Evolutionary conservation across 352 stramenopile species (phyloP), one percentile per base, ranked within the genome.

Genomic region (Globisporangium alternatum): DNA sequence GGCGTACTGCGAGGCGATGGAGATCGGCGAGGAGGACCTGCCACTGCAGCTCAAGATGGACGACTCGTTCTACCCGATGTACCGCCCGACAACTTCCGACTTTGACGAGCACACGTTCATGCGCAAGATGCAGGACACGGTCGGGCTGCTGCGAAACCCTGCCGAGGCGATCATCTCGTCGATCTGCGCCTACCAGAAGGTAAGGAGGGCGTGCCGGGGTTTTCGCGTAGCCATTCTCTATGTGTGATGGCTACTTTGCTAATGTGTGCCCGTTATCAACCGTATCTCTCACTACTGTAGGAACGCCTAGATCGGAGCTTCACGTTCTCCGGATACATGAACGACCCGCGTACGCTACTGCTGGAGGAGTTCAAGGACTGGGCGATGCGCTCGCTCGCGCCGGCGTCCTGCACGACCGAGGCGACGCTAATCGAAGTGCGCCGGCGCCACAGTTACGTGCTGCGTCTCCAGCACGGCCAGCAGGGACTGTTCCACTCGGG

Each of bases 21-120:
- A 95, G 48, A 72, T 87, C 31, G 87, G 78, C 62, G 83, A 92
- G 59, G 85, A 93, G 58, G 86, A 95, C 74, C 71, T 95, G 62
- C 86, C 86, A 31, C 81, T 81, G 54, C 81, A 88, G 62, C 81
- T 95, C 49, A 89, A 91, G 68, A 93, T 95, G 83, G 83, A 95
- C 69, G 86, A 95, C 59, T 79, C 74, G 62, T 95, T 90, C 60
- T 90, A 91, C 64, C 83, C 86, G 41, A 69, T 81, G 2, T 89
- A 91, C 67, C 82, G 83, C 59, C 86, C 86, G 19, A 85, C 80
- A 12, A 80, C 88, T 59, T 82, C 80, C 33, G 86, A 95, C 62
- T 95, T 95, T 67, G 83, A 93, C 67, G 83, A 95, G 69, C 88
- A 95, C 65, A 91, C 86, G 66, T 95, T 91, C 70, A 75, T 95